Evolutionary conservation across 805 yeast genomes (phyloP).

Genomic region (Candida taoyuanica): DNA sequence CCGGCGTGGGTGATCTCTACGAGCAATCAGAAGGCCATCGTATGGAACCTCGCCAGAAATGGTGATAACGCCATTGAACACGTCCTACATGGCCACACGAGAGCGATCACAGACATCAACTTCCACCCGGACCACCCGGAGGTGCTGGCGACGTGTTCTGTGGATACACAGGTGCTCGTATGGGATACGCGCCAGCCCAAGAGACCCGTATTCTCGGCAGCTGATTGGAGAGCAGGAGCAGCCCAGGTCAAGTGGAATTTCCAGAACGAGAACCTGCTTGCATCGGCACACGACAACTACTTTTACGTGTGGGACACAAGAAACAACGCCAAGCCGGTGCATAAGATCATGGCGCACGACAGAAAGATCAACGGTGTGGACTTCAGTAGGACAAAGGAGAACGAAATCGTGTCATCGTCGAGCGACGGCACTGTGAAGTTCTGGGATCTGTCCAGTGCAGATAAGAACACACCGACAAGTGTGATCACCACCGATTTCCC

Average conservation of each 20-base stretch:
- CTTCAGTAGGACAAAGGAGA: conserved; percentile 58
- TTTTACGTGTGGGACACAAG: conserved; percentile 87
- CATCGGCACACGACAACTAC: conserved; percentile 80
- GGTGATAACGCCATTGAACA: conserved; percentile 76
- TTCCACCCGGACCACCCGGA: conserved; percentile 88
- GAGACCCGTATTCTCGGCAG: conserved; percentile 68
- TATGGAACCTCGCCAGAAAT: conserved; percentile 81
- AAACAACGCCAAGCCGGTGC: conserved; percentile 72
- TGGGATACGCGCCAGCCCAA: conserved; percentile 90
- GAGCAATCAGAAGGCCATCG: conserved; percentile 89
- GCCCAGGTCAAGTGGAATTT: conserved; percentile 94
- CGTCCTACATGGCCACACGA: conserved; percentile 80
- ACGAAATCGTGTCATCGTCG: conserved; percentile 73
- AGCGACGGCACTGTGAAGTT: conserved; percentile 80
- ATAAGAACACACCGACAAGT: conserved; percentile 42
- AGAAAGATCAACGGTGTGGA: conserved; percentile 89
- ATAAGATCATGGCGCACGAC: conserved; percentile 66
- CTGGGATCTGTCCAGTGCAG: conserved; percentile 64
- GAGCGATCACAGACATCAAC: conserved; percentile 95
- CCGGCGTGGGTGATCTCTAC: conserved; percentile 93
- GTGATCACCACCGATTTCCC: conserved; percentile 75
- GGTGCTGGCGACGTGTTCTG: conserved; percentile 84
- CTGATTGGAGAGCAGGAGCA: conserved; percentile 96
- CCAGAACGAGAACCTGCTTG: conserved; percentile 67
- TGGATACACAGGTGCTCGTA: conserved; percentile 78